Evolutionary conservation across 352 stramenopile genomes (phyloP).

Genomic region (Phytophthora macrochlamydospora): DNA sequence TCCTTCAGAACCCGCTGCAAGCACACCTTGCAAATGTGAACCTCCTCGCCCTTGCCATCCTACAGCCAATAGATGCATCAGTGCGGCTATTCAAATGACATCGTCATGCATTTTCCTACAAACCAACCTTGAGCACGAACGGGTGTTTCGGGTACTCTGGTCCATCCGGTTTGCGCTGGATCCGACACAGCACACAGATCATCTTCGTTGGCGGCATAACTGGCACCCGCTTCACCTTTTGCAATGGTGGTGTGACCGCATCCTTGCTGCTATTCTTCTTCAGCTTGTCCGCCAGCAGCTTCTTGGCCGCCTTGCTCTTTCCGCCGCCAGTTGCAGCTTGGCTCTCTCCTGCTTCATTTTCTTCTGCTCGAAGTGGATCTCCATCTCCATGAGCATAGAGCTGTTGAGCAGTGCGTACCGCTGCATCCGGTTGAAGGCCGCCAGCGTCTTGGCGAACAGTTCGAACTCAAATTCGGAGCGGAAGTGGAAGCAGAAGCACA

Average conservation of each 20-base stretch:
- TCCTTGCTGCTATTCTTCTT: conserved; percentile 6
- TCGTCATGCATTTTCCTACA: background rate
- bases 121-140: conserved; percentile 72
- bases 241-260: conserved; percentile 4
- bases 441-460: conserved; percentile 46
- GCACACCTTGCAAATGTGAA: conserved; percentile 74
- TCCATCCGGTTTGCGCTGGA: conserved; percentile 26
- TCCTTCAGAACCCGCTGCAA: conserved; percentile 57
- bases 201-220: conserved; percentile 26
- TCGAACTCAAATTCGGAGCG: conserved; percentile 57
- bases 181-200: conserved; percentile 56
- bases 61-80: conserved; percentile 15
- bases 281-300: conserved; percentile 13
- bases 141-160: conserved; percentile 59
- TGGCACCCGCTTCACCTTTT: conserved; percentile 11
- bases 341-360: conserved; percentile 14
- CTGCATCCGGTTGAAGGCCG: conserved; percentile 45
- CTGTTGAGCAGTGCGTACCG: conserved; percentile 51
- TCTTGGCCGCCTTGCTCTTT: conserved; percentile 17
- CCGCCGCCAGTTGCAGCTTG: conserved; percentile 11
- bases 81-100: background rate
- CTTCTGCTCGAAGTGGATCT: conserved; percentile 42
- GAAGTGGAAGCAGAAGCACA: conserved; percentile 79
- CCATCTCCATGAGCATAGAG: conserved; percentile 62
- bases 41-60: conserved; percentile 52